These are phyloP conservation scores for Suillus occidentalis DNA, from an alignment of 768 basidiomycete genomes.

Conservation along the genomic window DNA sequence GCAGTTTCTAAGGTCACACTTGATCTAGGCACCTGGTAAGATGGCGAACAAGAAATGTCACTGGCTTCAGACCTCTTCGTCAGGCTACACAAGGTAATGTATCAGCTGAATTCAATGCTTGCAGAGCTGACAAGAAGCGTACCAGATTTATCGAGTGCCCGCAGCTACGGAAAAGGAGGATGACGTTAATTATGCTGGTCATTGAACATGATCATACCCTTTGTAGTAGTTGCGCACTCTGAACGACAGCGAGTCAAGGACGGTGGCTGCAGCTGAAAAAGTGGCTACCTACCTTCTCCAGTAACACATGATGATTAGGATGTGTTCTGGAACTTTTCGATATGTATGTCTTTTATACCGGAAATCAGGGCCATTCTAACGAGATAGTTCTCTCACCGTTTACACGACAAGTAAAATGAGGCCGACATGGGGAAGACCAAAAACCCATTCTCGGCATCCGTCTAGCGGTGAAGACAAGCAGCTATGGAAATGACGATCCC, in stretches of 20 bases:
- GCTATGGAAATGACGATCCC: slow-evolving; percentile 22
- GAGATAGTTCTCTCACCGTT: slow-evolving; percentile 25
- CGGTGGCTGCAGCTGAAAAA: slow-evolving; percentile 20
- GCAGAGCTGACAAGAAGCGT: slow-evolving; percentile 13
- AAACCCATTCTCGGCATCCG: slow-evolving; percentile 29
- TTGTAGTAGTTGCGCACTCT: slow-evolving; percentile 60
- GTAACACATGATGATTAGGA: slow-evolving; percentile 50
- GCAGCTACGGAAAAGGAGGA: slow-evolving; percentile 39
- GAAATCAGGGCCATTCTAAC: slow-evolving; percentile 10
- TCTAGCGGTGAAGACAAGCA: slow-evolving; percentile 22
- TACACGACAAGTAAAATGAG: slow-evolving; percentile 27
- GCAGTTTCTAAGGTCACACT: slow-evolving; percentile 58
- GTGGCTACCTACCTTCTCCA: slow-evolving; percentile 51
- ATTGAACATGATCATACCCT: slow-evolving; percentile 35
- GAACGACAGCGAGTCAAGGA: slow-evolving; percentile 5
- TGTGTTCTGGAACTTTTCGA: slow-evolving; percentile 4
- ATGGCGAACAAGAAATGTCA: slow-evolving; percentile 4
- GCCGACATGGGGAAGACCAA: slow-evolving; percentile 27
- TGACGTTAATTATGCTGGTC: slow-evolving; percentile 5
- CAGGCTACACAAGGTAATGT: slow-evolving; percentile 40
- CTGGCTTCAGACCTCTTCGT: slow-evolving; percentile 48
- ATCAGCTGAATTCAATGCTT: background rate
- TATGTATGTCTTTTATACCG: slow-evolving; percentile 29
- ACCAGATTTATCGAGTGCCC: slow-evolving; percentile 55
- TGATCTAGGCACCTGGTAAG: slow-evolving; percentile 44